Evolutionary conservation across 2,329 filamentous ascomycete species (phyloP), one percentile per base, ranked within the genome.

Genomic region (Colletotrichum sublineola): DNA sequence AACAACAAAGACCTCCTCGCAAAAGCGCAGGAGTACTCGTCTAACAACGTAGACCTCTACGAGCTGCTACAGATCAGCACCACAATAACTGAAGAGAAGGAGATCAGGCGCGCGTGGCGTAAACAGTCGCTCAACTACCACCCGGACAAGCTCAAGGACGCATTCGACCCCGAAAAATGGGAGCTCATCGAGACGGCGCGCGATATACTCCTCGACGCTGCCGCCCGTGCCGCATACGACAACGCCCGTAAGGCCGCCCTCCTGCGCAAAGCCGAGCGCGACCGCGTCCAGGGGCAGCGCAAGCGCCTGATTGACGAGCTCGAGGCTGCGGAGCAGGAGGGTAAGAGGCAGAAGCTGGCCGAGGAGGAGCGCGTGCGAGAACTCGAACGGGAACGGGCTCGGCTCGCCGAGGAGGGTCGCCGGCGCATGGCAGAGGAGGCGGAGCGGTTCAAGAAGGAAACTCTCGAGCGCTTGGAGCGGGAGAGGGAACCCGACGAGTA

Each of bases 41-140:
- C 87, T 67, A 85, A 87, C n/a, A 85, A 87, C 69, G 81, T 90
- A 76, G 94, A 97, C 81, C 93, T 96, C 75, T 97, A 96, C 84
- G 90, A 89, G 36, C 87, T 97, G 36, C 88, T 97, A 20, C 88
- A 88, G 67, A 86, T 96, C 62, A 85, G 90, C 68, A 86, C 90
- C 29, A 87, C 91, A 24, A 52, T 24, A 24, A 89, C 92, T 0
- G 83, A 87, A 29, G 91, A 92, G 68, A 84, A 90, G n/a, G 92
- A 95, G 74, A 92, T 97, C 77, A 92, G 94, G 75, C 91, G 93
- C 76, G 94, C 94, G 56, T 98, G 96, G 86, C 90, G 94, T 71
- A 93, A 94, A 77, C 91, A 92, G 40, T 94, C 94, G 4, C 86
- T 97, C n/a, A 94, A 94, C 78, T 94, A 95, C 85, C 96, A 98